Evolutionary conservation across 306 rosid genomes (phyloP), one percentile per base, ranked within the genome.

Genomic region (Luffa aegyptiaca): DNA sequence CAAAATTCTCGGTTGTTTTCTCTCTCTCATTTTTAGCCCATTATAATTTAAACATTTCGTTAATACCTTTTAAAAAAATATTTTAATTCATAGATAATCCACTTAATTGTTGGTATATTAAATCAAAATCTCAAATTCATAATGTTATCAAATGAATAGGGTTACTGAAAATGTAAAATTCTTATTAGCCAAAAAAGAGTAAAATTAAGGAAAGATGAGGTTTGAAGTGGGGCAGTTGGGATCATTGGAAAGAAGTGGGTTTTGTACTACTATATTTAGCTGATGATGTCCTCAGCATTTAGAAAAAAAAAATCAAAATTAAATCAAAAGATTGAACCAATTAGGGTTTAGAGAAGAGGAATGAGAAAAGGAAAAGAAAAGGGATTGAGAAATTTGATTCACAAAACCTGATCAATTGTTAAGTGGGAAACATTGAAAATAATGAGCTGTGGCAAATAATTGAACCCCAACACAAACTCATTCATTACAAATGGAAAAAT

Each of bases 211-310:
- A 57, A 57, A 48, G 26, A 66, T 39, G 51, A 69, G 14, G 16
- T 39, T 39, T 44, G 33, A 41, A 41, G 35, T 69, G 53, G 55
- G 53, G 75, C 36, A 39, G 13, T n/a, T 45, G 26, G 3, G 76
- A 33, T 65, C 10, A 10, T 3, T 35, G 45, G 45, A 45, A 44
- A 36, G 36, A 45, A 42, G 53, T 41, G 39, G 75, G 74, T 18
- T 41, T 53, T 9, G 62, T 56, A 56, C 3, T 6, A 70, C 76
- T 70, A 9, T 70, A 42, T 70, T 10, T 44, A 70, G 55, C 36
- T 70, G 76, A 70, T 18, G 53, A 37, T 70, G 53, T n/a, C 55
- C 76, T 70, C 55, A 44, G 76, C 56, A 71, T 71, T 71, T 65
- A 65, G 26, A 9, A 8, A 18, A 26, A 26, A 9, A 8, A 18